Conservation (phyloP, 1,139 yeast species). For the Diutina mesorugosa region DNA sequence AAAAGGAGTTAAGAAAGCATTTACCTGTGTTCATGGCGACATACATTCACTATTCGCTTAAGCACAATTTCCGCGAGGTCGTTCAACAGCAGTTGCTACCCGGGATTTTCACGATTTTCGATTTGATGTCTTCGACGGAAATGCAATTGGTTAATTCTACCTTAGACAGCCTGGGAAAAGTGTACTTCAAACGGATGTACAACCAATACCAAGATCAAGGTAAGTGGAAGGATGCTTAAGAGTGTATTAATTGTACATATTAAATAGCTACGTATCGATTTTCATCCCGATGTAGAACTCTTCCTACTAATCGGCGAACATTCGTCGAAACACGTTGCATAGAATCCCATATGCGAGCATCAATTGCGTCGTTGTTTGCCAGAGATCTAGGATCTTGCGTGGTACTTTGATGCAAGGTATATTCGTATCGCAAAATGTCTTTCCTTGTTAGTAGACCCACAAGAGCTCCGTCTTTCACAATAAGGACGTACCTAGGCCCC, state of each 20-base stretch:
- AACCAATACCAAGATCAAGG: slow-evolving; percentile 67
- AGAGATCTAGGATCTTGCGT: not conserved
- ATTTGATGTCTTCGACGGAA: slow-evolving; percentile 57
- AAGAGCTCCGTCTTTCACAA: slow-evolving; percentile 40
- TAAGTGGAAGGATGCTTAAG: slow-evolving; percentile 56
- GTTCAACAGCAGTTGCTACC: slow-evolving; percentile 39
- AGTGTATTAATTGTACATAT: not conserved
- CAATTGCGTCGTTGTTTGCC: not conserved
- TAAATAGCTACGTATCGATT: slow-evolving; percentile 8
- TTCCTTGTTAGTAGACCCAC: slow-evolving; percentile 57
- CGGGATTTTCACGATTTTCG: slow-evolving; percentile 55
- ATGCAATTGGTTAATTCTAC: slow-evolving; percentile 50
- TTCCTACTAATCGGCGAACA: slow-evolving; percentile 15
- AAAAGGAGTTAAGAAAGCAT: slow-evolving; percentile 48
- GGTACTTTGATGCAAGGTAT: slow-evolving; percentile 10
- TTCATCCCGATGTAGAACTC: slow-evolving; percentile 19
- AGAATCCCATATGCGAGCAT: not conserved
- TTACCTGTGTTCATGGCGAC: slow-evolving; percentile 50
- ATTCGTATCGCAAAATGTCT: slow-evolving; percentile 48
- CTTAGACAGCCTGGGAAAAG: slow-evolving; percentile 62
- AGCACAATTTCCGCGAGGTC: slow-evolving; percentile 30
- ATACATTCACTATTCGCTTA: slow-evolving; percentile 39
- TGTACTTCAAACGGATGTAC: slow-evolving; percentile 54
- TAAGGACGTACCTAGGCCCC: slow-evolving; percentile 69
- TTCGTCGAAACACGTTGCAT: not conserved